Base-by-base conservation (phyloP, 129 eudicot species). In the Lactuca saligna region DNA sequence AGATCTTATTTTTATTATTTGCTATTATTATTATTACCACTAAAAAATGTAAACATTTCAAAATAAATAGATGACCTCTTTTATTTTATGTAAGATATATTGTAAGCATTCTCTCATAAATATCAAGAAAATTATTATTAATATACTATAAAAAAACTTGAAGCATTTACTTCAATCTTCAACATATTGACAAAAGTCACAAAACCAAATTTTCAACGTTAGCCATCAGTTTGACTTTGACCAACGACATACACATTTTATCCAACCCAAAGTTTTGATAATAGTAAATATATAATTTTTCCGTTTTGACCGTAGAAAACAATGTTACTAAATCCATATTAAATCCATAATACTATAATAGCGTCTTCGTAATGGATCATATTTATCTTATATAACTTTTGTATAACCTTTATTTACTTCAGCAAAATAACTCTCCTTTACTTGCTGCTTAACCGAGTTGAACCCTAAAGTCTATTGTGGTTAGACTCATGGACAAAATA, bases 121-220 rank as follows among this genome's bases (percentile, higher is more conserved):
- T 4, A 20, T 4, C 31, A 54, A 54, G 7, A 29, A 8, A 6
- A 31, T 3, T 9, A 31, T 3, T 9, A 29, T 8, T 1, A 57
- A 10, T 12, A 57, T 57, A 31, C 16, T 57, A 57, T 32, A 20
- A 0, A 20, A 20, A 20, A 57, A 42, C 51, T 46, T 46, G 51
- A 29, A 29, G 15, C 63, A 57, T 57, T 57, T 29, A 57, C n/a
- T 57, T 57, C 63, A 10, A 12, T 31, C 62, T 25, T 57, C 63
- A 57, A 20, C 63, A 29, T 57, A 10, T 11, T 20, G 7, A 14
- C 63, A 57, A 57, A 57, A 34, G n/a, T n/a, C n/a, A n/a, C n/a
- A n/a, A n/a, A n/a, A n/a, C n/a, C 63, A 39, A 57, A 0, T 29
- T 29, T 57, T 61, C 41, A 37, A 46, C 51, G 51, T 46, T 46